Evolutionary conservation across 495 filamentous ascomycete genomes (phyloP).

Genomic region (Evernia prunastri): DNA sequence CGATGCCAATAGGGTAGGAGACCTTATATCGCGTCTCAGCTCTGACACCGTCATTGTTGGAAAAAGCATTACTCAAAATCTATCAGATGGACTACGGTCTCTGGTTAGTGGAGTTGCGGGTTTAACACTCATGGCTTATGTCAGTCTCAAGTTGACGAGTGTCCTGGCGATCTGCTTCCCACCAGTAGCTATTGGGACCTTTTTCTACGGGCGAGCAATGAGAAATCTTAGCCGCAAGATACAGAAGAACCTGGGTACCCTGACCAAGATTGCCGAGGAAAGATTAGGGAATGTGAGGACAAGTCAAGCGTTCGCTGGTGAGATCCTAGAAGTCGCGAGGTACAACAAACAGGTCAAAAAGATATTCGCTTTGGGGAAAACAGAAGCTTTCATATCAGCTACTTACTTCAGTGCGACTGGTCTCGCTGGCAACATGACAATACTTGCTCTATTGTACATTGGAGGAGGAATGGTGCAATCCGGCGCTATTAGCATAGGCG

Average conservation of each 20-base stretch:
- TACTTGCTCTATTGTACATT: conserved; percentile 83
- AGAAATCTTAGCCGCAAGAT: conserved; percentile 83
- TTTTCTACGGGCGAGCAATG: conserved; percentile 83
- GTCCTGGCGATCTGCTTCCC: conserved; percentile 82
- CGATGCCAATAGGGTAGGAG: conserved; percentile 93
- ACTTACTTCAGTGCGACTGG: conserved; percentile 86
- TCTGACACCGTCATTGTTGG: conserved; percentile 96
- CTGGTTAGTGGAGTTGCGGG: conserved; percentile 84
- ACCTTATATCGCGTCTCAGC: conserved; percentile 88
- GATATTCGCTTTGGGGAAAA: conserved; percentile 81
- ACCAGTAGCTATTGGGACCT: conserved; percentile 82
- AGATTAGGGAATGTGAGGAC: conserved; percentile 92
- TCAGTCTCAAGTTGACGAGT: conserved; percentile 83
- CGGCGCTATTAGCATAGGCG: conserved; percentile 81
- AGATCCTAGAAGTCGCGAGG: conserved; percentile 77
- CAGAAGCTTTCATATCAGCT: conserved; percentile 79
- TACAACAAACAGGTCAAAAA: conserved; percentile 89
- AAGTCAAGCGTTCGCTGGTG: conserved; percentile 89
- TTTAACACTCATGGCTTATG: conserved; percentile 84
- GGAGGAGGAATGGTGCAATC: conserved; percentile 83
- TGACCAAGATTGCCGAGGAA: conserved; percentile 97
- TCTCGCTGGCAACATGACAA: conserved; percentile 90
- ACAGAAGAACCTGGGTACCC: conserved; percentile 81
- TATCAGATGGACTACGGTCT: conserved; percentile 87
- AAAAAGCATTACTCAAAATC: conserved; percentile 95